phyloP scores from a whole-genome alignment of 331 rosid genomes.

The Cydonia oblonga region DNA sequence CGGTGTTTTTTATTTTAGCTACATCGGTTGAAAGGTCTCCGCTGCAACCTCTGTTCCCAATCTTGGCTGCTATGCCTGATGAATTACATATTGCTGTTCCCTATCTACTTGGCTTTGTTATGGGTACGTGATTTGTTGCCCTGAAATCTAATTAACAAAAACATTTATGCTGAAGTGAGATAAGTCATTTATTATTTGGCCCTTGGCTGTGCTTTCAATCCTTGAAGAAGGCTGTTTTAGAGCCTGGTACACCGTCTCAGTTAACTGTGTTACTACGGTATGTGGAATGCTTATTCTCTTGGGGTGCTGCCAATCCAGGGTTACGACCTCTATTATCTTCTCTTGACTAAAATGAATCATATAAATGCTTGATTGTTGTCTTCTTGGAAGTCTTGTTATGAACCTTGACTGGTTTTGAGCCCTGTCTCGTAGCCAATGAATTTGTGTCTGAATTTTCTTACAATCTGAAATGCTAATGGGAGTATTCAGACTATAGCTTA shows the following conservation, averaged over 20 bases:
- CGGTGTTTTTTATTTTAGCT: constrained; percentile 35
- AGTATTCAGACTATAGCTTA: background rate
- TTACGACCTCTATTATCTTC: background rate
- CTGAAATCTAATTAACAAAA: background rate
- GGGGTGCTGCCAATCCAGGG: background rate
- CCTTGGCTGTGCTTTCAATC: background rate
- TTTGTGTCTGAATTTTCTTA: background rate
- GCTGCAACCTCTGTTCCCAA: constrained; percentile 70
- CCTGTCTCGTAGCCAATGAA: background rate
- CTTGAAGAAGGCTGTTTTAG: background rate
- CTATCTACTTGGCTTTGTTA: constrained; percentile 63
- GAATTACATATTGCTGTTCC: constrained; percentile 54
- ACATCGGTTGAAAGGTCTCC: constrained; percentile 79
- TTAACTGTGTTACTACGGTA: background rate
- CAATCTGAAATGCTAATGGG: background rate
- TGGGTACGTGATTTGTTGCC: constrained; percentile 50
- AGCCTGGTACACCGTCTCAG: too few species aligned
- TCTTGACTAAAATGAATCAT: background rate
- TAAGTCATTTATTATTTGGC: constrained; percentile 5
- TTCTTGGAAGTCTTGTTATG: background rate
- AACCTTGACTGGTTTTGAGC: background rate
- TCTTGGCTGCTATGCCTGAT: constrained; percentile 63
- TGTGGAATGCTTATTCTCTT: background rate
- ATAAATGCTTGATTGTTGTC: background rate
- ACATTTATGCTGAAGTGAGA: background rate